phyloP scores from a whole-genome alignment of 2,329 filamentous ascomycete species.

The Colletotrichum scovillei region DNA sequence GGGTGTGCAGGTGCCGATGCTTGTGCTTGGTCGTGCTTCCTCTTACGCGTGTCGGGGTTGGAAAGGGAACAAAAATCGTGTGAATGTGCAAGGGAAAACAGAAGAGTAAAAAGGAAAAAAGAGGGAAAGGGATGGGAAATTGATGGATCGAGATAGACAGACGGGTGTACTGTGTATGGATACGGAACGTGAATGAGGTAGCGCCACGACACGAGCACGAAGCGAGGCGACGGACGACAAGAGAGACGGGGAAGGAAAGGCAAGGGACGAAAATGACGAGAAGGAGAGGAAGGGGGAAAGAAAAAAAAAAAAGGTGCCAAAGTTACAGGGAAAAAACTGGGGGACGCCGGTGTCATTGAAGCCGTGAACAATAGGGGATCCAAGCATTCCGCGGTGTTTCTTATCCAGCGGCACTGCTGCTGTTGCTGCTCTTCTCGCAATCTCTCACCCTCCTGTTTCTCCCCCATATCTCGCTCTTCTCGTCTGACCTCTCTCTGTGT shows the following conservation, averaged over 20 bases:
- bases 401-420: background rate
- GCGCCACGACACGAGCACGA: background rate
- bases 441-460: background rate
- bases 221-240: conserved; percentile 6
- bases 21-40: background rate
- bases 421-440: background rate
- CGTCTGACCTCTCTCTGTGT: background rate
- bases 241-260: conserved; percentile 25
- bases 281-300: background rate
- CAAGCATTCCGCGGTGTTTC: conserved; percentile 29
- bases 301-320: background rate
- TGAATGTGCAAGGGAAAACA: conserved; percentile 28
- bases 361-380: conserved; percentile 35
- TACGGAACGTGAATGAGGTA: background rate
- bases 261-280: background rate
- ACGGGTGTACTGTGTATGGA: conserved; percentile 24
- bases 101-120: conserved; percentile 38
- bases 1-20: background rate
- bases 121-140: conserved; percentile 35
- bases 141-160: background rate
- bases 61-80: conserved; percentile 2
- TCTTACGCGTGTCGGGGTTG: background rate
- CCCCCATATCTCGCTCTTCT: background rate
- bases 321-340: conserved; percentile 14
- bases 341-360: conserved; percentile 28